Base-by-base conservation (phyloP, 2,329 filamentous ascomycete genomes). In the Colletotrichum cereale region DNA sequence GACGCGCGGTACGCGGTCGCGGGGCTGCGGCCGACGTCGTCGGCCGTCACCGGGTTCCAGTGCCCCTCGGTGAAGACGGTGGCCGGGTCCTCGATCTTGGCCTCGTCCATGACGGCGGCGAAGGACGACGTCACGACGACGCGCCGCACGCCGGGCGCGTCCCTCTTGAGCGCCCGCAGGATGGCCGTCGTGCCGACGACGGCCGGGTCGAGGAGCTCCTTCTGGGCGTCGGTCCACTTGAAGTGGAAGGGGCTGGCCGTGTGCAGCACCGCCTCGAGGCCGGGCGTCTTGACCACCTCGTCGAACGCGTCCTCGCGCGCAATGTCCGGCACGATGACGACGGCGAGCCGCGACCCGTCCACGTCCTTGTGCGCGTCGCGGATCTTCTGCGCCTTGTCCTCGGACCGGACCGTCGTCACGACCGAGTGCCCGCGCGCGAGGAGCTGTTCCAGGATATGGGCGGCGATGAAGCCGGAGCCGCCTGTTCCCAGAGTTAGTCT, bases 281-380 rank as follows among this genome's bases (percentile, higher is more conserved):
- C 85, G 1, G 86, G 84, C 5, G 78, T 82, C 79, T 83, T 80
- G 73, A 87, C 84, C 1, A 87, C 89, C 75, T 90, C 85, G 76
- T 93, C 90, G 78, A 97, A 97, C 68, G 94, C 94, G 66, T 87
- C 86, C 53, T 90, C 86, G 77, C 90, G 81, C 4, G 93, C 92
- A 75, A 97, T 93, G 78, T 97, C 94, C 24, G 91, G 89, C 31
- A 97, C 93, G 75, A 96, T 90, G 66, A 79, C 83, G 16, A 87
- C 82, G 40, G 81, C 76, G 24, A 90, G 85, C 40, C 83, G 82
- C 18, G 87, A 82, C 55, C 78, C 76, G 69, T 76, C 77, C 71
- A 84, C 78, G 26, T 80, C 78, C 2, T 85, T 81, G 77, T 88
- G 83, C 12, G 86, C 84, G 62, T 82, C 80, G 57, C 84, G 84